Percentiles rank a stretch among this genome's conserved stretches.
phyloP scores from a whole-genome alignment of 2,329 filamentous ascomycete species.

The Calonectria honghensis region DNA sequence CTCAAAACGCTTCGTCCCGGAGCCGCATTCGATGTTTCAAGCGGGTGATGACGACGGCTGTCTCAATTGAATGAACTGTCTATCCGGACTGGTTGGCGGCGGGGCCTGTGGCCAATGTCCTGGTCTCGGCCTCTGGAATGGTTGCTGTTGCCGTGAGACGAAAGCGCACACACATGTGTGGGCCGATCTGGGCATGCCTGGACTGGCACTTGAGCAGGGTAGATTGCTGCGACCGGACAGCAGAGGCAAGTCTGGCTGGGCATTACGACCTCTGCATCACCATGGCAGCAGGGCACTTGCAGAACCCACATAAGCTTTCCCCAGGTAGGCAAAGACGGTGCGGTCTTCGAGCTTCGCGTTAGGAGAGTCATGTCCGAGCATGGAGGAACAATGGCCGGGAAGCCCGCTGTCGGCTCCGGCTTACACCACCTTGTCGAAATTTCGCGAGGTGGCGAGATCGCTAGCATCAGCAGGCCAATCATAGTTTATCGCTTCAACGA shows the following conservation, averaged over 20 bases:
- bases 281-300: slow-evolving; percentile 32
- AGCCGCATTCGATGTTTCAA: slow-evolving; percentile 30
- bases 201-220: slow-evolving; percentile 24
- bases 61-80: slow-evolving; percentile 12
- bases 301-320: slow-evolving; percentile 20
- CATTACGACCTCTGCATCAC: slow-evolving; percentile 17
- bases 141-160: slow-evolving; percentile 13
- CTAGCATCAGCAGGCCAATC: slow-evolving; percentile 43
- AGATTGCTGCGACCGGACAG: slow-evolving; percentile 25
- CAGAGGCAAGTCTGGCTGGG: slow-evolving; percentile 15
- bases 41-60: slow-evolving; percentile 5
- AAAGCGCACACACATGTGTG: slow-evolving; percentile 26
- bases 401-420: slow-evolving; percentile 53
- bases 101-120: not conserved
- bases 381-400: slow-evolving; percentile 22
- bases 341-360: slow-evolving; percentile 41
- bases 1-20: slow-evolving; percentile 21
- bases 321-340: slow-evolving; percentile 29
- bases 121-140: slow-evolving; percentile 26
- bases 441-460: slow-evolving; percentile 49
- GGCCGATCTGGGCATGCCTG: slow-evolving; percentile 33
- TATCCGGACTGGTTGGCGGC: slow-evolving; percentile 12
- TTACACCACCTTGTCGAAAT: slow-evolving; percentile 43
- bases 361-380: slow-evolving; percentile 44
- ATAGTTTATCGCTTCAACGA: slow-evolving; percentile 31